Evolutionary conservation across 805 yeast species (phyloP).

Genomic region (Ogataea nakhonphanomensis): DNA sequence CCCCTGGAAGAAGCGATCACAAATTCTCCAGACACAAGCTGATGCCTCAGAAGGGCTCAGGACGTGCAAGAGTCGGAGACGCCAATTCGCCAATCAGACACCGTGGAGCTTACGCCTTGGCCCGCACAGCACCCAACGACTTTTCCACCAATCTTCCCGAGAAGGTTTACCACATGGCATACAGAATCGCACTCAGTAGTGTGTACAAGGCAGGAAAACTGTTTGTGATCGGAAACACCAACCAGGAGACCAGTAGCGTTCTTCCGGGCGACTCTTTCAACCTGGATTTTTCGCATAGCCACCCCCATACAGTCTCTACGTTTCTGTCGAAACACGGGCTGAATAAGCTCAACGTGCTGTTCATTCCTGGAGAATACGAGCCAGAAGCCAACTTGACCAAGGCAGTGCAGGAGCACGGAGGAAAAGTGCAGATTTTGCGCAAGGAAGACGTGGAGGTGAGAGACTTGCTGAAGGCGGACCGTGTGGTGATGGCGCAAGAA

Average conservation of each 20-base stretch:
- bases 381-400: slow-evolving; percentile 51
- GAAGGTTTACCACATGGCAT: slow-evolving; percentile 71
- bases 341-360: slow-evolving; percentile 53
- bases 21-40: slow-evolving; percentile 82
- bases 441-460: slow-evolving; percentile 81
- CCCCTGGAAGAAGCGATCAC: slow-evolving; percentile 81
- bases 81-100: slow-evolving; percentile 89
- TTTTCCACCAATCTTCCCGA: slow-evolving; percentile 73
- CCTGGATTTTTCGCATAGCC: slow-evolving; percentile 29
- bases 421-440: slow-evolving; percentile 59
- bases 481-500: slow-evolving; percentile 65
- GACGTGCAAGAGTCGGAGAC: slow-evolving; percentile 95
- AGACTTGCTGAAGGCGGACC: slow-evolving; percentile 76
- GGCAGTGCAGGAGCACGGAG: slow-evolving; percentile 47
- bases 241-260: slow-evolving; percentile 26
- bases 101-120: slow-evolving; percentile 87
- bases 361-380: slow-evolving; percentile 53
- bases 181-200: slow-evolving; percentile 77
- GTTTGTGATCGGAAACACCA: slow-evolving; percentile 55
- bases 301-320: slow-evolving; percentile 28
- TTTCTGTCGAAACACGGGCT: slow-evolving; percentile 49
- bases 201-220: slow-evolving; percentile 75
- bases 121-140: slow-evolving; percentile 87
- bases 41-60: slow-evolving; percentile 88
- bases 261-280: slow-evolving; percentile 26